Evolutionary conservation across 2,329 filamentous ascomycete species (phyloP).

Genomic region (Calonectria honghensis): DNA sequence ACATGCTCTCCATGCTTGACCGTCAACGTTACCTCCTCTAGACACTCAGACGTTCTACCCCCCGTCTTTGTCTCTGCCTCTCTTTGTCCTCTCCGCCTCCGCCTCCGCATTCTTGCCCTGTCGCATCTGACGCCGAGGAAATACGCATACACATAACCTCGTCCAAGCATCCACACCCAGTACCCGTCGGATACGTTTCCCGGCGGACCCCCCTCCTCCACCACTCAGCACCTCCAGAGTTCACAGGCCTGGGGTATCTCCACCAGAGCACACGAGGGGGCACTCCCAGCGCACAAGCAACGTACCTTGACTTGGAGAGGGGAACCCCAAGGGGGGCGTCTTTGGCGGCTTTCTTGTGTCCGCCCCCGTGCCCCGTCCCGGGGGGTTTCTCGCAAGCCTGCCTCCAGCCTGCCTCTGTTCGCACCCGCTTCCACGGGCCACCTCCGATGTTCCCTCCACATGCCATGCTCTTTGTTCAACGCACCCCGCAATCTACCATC

Average conservation of each 20-base stretch:
- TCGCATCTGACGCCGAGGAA: constrained; percentile 38
- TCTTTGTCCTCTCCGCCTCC: constrained; percentile 4
- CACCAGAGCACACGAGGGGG: constrained; percentile 51
- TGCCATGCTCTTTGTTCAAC: constrained; percentile 52
- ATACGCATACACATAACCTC: constrained; percentile 17
- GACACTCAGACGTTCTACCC: constrained; percentile 20
- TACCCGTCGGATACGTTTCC: constrained; percentile 43
- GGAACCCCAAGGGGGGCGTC: constrained; percentile 44
- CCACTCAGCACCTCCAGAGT: constrained; percentile 36
- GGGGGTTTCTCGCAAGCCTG: constrained; percentile 32
- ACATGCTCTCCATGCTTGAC: constrained; percentile 27
- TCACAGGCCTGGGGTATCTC: constrained; percentile 42
- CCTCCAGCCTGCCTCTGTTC: constrained; percentile 38
- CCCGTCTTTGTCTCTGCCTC: constrained; percentile 15
- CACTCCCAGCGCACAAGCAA: constrained; percentile 37
- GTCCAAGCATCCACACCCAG: constrained; percentile 8
- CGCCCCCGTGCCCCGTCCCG: constrained; percentile 40
- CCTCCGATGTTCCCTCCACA: constrained; percentile 54
- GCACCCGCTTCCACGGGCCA: constrained; percentile 51
- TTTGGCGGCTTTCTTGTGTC: constrained; percentile 50
- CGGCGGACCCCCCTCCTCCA: constrained; percentile 41
- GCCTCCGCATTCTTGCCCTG: constrained; percentile 26
- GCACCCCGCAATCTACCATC: constrained; percentile 55
- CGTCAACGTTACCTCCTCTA: constrained; percentile 22
- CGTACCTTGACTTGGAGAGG: constrained; percentile 23